phyloP scores from a whole-genome alignment of 352 stramenopile species.

The Phytophthora palmivora region DNA sequence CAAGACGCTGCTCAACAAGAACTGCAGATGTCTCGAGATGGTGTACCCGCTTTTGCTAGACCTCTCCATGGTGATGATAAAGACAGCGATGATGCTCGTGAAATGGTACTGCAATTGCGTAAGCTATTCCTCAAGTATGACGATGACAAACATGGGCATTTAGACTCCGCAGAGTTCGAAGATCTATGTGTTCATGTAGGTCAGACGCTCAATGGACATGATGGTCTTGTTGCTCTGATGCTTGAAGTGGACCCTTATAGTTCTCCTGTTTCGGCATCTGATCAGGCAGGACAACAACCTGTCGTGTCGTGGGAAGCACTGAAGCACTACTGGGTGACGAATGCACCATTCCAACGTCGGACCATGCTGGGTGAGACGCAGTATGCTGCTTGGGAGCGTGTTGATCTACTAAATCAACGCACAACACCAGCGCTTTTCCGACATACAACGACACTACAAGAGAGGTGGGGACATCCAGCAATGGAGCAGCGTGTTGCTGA shows the following conservation, averaged over 20 bases:
- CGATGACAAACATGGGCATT: slow-evolving; percentile 54
- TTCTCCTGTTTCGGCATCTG: not conserved
- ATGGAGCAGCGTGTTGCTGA: slow-evolving; percentile 55
- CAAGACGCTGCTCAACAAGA: slow-evolving; percentile 30
- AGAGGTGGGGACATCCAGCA: slow-evolving; percentile 60
- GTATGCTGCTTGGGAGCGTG: slow-evolving; percentile 47
- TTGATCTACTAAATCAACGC: slow-evolving; percentile 47
- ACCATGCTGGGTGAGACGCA: slow-evolving; percentile 33
- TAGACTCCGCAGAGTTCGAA: slow-evolving; percentile 63
- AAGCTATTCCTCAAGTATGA: slow-evolving; percentile 65
- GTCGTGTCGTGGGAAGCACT: slow-evolving; percentile 64
- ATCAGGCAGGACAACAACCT: slow-evolving; percentile 5
- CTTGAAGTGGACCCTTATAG: slow-evolving; percentile 49
- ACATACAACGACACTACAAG: slow-evolving; percentile 42
- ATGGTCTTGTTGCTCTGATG: slow-evolving; percentile 48
- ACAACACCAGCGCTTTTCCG: slow-evolving; percentile 37
- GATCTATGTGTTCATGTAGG: slow-evolving; percentile 67
- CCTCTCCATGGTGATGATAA: slow-evolving; percentile 1
- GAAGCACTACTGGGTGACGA: slow-evolving; percentile 52
- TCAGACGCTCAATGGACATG: slow-evolving; percentile 35
- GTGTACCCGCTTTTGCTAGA: slow-evolving; percentile 19
- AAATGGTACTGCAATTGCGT: slow-evolving; percentile 56
- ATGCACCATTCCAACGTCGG: slow-evolving; percentile 63
- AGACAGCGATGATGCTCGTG: slow-evolving; percentile 13
- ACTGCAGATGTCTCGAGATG: slow-evolving; percentile 17